Conservation (phyloP, 495 filamentous ascomycete species). For the Oidiodendron maius region DNA sequence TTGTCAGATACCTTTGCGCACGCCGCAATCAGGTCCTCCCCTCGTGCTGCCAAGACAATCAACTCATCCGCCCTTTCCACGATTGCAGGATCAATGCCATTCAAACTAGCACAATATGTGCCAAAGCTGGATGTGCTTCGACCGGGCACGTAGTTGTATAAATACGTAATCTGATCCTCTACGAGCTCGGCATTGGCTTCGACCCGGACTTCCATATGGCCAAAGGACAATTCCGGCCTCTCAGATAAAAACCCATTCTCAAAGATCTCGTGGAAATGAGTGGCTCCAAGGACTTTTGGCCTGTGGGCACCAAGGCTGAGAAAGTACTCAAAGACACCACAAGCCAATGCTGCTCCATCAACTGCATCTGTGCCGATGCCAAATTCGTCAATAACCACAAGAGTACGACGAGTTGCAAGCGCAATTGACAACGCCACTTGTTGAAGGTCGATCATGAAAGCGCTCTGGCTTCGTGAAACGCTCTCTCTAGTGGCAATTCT, state of each 20-base stretch:
- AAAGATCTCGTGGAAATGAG: conserved; percentile 95
- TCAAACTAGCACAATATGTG: conserved; percentile 76
- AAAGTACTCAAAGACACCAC: conserved; percentile 74
- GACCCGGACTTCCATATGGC: conserved; percentile 82
- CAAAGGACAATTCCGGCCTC: conserved; percentile 59
- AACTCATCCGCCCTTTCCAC: conserved; percentile 74
- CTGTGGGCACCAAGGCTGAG: conserved; percentile 50
- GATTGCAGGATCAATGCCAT: conserved; percentile 68
- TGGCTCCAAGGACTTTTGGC: conserved; percentile 81
- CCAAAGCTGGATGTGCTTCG: conserved; percentile 80
- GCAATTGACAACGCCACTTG: conserved; percentile 76
- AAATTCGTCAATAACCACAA: conserved; percentile 91
- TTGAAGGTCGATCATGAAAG: conserved; percentile 90
- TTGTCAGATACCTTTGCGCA: conserved; percentile 55
- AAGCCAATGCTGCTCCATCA: conserved; percentile 83
- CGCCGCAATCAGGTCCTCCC: conserved; percentile 66
- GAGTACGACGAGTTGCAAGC: conserved; percentile 68
- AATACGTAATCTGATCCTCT: conserved; percentile 78
- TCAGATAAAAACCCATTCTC: conserved; percentile 60
- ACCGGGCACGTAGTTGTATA: conserved; percentile 69
- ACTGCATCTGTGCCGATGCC: conserved; percentile 84
- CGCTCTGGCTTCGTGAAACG: conserved; percentile 78
- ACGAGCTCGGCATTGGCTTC: conserved; percentile 50
- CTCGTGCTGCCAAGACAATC: conserved; percentile 58
- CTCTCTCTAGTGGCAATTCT: conserved; percentile 83